Evolutionary conservation across 192 early-diverging fungal genomes (phyloP), one percentile per base, ranked within the genome.

Genomic region (Gaertneriomyces sp.): DNA sequence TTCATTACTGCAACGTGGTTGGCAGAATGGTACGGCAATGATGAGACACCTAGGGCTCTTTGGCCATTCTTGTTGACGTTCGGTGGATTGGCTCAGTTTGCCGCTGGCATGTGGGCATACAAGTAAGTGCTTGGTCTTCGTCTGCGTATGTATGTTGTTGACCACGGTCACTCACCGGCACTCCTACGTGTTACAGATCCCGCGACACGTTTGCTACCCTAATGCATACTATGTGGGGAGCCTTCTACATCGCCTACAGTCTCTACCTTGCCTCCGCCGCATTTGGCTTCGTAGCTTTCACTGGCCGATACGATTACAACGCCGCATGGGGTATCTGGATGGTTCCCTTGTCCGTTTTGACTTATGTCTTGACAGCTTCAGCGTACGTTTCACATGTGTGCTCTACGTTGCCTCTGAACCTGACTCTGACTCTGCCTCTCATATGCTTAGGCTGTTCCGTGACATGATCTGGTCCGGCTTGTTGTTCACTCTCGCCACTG

Each of bases 41-140:
- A 16, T 11, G 33, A 42, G 4, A 70, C 69, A 2, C 50, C 69
- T 6, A 40, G 40, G 11, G 16, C 16, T 5, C 50, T 70, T n/a
- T 70, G 69, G 69, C 69, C 69, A 9, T 70, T 70, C 45, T 11
- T 70, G 33, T 49, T 70, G 54, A 64, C 61, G 7, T 63, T 70
- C 41, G 69, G 69, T 33, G 69, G 69, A 14, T 45, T 70, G 45
- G 69, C 61, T 12, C 69, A 70, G 56, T 57, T 70, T 17, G 61
- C 53, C 0, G 69, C 69, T 38, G 69, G 69, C 7, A 63, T 70
- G 52, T 70, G 60, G 60, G n/a, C 69, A 8, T 70, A 57, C 61
- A 53, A 58, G 69, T 70, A 64, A 70, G 61, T 54, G n/a, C 4
- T 56, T 44, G 11, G 9, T 20, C 11, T 20, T 1, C 16, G 7